Evolutionary conservation across 208 protist genomes (phyloP).

Genomic region (Acanthamoeba divionensis): DNA sequence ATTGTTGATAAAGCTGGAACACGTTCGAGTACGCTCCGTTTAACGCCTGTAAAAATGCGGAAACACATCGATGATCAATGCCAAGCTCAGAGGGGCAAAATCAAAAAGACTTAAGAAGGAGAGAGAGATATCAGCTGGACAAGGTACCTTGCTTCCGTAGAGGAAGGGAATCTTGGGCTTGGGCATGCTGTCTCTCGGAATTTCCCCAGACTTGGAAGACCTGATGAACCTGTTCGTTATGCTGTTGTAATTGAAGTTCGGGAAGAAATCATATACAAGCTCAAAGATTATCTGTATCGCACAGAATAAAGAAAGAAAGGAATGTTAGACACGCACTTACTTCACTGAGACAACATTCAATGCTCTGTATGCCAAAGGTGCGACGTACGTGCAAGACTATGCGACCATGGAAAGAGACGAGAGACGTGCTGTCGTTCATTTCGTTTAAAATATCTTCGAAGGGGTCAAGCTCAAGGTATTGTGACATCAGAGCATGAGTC

Average conservation of each 20-base stretch:
- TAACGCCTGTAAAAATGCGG: conserved; percentile 6
- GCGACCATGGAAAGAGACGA: conserved; percentile 75
- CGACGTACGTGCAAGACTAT: conserved; percentile 71
- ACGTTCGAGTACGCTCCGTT: conserved; percentile 61
- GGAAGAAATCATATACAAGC: conserved; percentile 74
- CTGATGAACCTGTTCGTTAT: conserved; percentile 72
- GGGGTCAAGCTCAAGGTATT: conserved; percentile 74
- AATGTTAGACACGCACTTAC: background rate
- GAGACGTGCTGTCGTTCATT: conserved; percentile 69
- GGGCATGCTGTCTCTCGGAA: conserved; percentile 59
- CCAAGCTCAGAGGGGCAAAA: background rate
- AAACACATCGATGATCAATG: too few relatives aligned
- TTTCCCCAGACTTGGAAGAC: conserved; percentile 11
- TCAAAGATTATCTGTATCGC: conserved; percentile 65
- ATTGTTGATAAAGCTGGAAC: conserved; percentile 67
- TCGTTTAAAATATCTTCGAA: conserved; percentile 75
- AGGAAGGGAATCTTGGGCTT: conserved; percentile 59
- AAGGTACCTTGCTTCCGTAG: conserved; percentile 68
- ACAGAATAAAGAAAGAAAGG: background rate
- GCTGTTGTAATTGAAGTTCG: conserved; percentile 75
- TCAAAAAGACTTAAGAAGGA: background rate
- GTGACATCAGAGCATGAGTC: conserved; percentile 68
- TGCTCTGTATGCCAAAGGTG: too few relatives aligned
- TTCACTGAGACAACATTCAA: too few relatives aligned
- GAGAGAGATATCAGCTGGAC: too few relatives aligned